Evolutionary conservation across 345 rosid genomes (phyloP).

Genomic region (Pugionium cornutum): DNA sequence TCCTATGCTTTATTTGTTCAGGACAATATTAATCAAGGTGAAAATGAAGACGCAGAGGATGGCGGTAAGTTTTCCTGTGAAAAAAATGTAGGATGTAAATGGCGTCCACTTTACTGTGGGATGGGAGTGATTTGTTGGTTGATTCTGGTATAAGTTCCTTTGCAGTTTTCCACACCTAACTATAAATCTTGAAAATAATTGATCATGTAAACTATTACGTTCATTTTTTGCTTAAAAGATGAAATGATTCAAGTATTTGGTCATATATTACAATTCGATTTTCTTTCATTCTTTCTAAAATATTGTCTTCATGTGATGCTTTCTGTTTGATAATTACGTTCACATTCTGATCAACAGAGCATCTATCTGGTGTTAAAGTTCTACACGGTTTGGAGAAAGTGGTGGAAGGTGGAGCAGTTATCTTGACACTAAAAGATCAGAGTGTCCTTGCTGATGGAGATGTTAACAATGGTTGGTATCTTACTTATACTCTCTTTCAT

Average conservation of each 20-base stretch:
- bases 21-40: constrained; percentile 77
- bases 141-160: background rate
- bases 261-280: constrained; percentile 5
- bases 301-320: constrained; percentile 17
- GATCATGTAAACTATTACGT: background rate
- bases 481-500: constrained; percentile 24
- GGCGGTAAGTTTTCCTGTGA: constrained; percentile 37
- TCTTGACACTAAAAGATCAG: constrained; percentile 93
- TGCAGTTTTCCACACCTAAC: too few species aligned
- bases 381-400: constrained; percentile 94
- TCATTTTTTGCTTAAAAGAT: background rate
- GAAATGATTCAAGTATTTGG: background rate
- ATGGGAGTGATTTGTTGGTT: background rate
- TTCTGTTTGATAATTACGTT: constrained; percentile 25
- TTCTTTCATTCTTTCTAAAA: constrained; percentile 11
- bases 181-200: too few species aligned
- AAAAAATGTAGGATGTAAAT: constrained; percentile 1
- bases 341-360: constrained; percentile 49
- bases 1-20: constrained; percentile 36
- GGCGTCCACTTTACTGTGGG: background rate
- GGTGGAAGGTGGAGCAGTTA: constrained; percentile 92
- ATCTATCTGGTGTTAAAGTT: constrained; percentile 82
- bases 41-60: constrained; percentile 67
- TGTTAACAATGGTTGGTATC: constrained; percentile 70
- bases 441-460: constrained; percentile 80